Evolutionary conservation across 169 alveolate genomes (phyloP), one percentile per base, ranked within the genome.

Genomic region (Eimeria necatrix): DNA sequence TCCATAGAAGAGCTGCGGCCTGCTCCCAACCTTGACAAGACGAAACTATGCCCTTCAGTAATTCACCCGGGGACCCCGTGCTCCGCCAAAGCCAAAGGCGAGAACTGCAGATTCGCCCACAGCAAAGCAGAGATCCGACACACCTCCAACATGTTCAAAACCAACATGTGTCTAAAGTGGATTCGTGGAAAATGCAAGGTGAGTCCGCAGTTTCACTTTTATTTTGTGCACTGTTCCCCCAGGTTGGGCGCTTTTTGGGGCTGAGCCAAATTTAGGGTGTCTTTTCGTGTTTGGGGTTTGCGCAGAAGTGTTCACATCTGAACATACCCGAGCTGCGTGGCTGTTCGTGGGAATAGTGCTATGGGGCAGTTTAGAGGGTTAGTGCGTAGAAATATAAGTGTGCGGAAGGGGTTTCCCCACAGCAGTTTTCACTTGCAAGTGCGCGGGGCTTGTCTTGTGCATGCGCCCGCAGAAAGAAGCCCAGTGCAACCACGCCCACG

Each of bases 151-250:
- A 76, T 76, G 91, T 91, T 76, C 91, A 91, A 91, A 48, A 91
- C 95, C 20, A 91, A 74, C 84, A 76, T 91, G 95, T 91, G 95
- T 49, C 84, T 74, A 5, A 76, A 76, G 14, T 91, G 95, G 95
- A 78, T n/a, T 8, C 95, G 91, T 10, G 95, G 95, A 24, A 76
- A 90, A 46, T 90, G 94, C 94, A 90, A 89, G 78, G 94, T 89
- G 56, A 10, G 94, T 9, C 7, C 46, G 2, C 32, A 16, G 2
- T 18, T 16, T 22, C 26, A 22, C 2, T 3, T 7, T 22, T 22
- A 32, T 16, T 22, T 14, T 41, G 4, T 22, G 1, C 2, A 2
- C 41, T 2, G 41, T 24, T 73, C 1, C 53, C 41, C 0, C 0
- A 7, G 0, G 3, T 4, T 78, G 88, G n/a, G 5, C 5, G 2